These are phyloP conservation scores for Phlebiopsis flavidoalba DNA, from an alignment of 768 basidiomycete species.

Conservation along the genomic window DNA sequence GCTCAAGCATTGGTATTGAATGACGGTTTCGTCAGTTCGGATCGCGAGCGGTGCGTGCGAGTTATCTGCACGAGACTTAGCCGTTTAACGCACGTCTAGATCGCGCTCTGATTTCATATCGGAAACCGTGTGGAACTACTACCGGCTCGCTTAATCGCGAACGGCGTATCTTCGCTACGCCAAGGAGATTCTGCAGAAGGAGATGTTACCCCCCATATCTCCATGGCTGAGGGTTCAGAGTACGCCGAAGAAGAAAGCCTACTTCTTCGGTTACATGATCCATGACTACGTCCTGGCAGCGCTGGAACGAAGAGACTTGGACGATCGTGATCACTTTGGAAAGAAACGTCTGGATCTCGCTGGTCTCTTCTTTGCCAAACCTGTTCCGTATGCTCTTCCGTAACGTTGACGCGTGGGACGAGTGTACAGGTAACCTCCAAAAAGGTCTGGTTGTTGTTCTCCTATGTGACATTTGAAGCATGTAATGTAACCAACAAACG, in stretches of 20 bases:
- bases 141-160: slow-evolving; percentile 89
- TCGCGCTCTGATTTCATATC: slow-evolving; percentile 94
- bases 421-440: slow-evolving; percentile 94
- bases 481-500: background rate
- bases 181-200: slow-evolving; percentile 96
- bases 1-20: slow-evolving; percentile 98
- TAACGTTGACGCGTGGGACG: slow-evolving; percentile 93
- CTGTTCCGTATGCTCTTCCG: slow-evolving; percentile 97
- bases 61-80: background rate
- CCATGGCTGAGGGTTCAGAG: slow-evolving; percentile 68
- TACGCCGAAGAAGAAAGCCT: slow-evolving; percentile 96
- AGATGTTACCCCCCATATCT: slow-evolving; percentile 96
- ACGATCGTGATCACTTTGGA: slow-evolving; percentile 99
- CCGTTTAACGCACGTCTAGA: slow-evolving; percentile 22
- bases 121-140: slow-evolving; percentile 96
- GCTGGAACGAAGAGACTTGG: slow-evolving; percentile 89
- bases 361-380: slow-evolving; percentile 91
- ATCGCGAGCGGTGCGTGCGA: slow-evolving; percentile 70
- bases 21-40: slow-evolving; percentile 97
- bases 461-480: slow-evolving; percentile 6
- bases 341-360: slow-evolving; percentile 97
- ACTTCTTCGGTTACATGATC: slow-evolving; percentile 99
- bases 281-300: slow-evolving; percentile 92
- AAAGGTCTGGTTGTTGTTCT: slow-evolving; percentile 55
- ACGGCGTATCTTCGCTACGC: slow-evolving; percentile 92